Base-by-base conservation (phyloP, 306 rosid genomes). In the Gastrolobium bilobum region DNA sequence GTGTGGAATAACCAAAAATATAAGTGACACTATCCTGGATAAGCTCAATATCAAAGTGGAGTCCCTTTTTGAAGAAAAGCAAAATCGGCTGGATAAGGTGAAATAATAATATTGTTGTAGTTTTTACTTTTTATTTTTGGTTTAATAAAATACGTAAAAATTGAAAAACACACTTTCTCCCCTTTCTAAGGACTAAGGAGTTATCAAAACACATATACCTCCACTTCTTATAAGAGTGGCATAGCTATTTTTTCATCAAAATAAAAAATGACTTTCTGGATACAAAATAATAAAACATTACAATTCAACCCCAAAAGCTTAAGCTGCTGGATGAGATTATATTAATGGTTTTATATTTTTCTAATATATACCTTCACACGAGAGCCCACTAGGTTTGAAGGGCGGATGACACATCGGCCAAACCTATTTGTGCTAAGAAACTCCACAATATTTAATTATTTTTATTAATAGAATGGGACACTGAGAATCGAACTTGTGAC, bases 51-150 rank as follows among this genome's bases (percentile, higher is more conserved):
- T 71, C 83, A 86, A 87, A 2, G 96, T 93, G 78, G 91, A 91
- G 81, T 89, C 93, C 50, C 96, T 96, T 31, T 84, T 79, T 39
- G 92, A 90, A 84, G 98, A 96, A 86, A 96, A 96, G 91, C 83
- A 90, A 86, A 82, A 80, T 75, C 88, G 98, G 59, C 92, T 96
- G 14, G 89, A 89, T 79, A 91, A 96, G 97, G 99, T 93, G 75
- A 84, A 39, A 63, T 53, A 47, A 26, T 14, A 56, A 60, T 6
- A 51, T 58, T 66, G 37, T 9, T 62, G 9, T 69, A 48, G 5
- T 44, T 58, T 38, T 20, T 20, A 20, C 1, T 20, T 42, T 10
- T 40, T 4, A 8, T 29, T 29, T 40, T 43, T 20, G 8, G 1
- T 8, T 37, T 37, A 7, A 57, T 47, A 58, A 53, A 68, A 48